Evolutionary conservation across 306 rosid genomes (phyloP).

Genomic region (Cucurbita moschata): DNA sequence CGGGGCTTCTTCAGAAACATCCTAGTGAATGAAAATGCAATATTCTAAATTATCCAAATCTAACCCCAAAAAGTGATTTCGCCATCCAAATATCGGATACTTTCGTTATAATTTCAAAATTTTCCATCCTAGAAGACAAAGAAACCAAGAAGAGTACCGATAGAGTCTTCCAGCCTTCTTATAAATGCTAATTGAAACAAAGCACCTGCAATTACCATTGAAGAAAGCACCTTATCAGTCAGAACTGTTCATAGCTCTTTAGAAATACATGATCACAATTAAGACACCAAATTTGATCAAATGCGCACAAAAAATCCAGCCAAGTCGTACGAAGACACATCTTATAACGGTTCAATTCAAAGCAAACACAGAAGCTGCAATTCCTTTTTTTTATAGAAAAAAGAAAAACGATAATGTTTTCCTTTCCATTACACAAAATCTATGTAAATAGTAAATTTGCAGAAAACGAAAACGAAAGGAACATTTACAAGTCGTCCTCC

Average conservation of each 20-base stretch:
- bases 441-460: neutral
- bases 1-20: neutral
- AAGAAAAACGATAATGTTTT: neutral
- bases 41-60: neutral
- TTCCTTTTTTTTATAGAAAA: neutral
- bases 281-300: neutral
- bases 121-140: neutral
- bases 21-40: neutral
- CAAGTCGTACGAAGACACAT: neutral
- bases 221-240: neutral
- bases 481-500: neutral
- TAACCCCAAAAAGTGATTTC: neutral
- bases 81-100: neutral
- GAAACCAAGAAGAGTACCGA: conserved; percentile 30
- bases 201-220: conserved; percentile 50
- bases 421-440: neutral
- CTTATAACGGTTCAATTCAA: neutral
- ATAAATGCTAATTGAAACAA: conserved; percentile 82
- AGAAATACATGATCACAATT: neutral
- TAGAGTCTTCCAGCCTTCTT: conserved; percentile 70
- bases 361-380: neutral
- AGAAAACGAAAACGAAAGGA: neutral
- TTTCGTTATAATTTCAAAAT: neutral
- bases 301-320: neutral
- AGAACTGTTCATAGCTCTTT: neutral